Evolutionary conservation across 768 basidiomycete genomes (phyloP), one percentile per base, ranked within the genome.

Genomic region (Lactarius trivialis): DNA sequence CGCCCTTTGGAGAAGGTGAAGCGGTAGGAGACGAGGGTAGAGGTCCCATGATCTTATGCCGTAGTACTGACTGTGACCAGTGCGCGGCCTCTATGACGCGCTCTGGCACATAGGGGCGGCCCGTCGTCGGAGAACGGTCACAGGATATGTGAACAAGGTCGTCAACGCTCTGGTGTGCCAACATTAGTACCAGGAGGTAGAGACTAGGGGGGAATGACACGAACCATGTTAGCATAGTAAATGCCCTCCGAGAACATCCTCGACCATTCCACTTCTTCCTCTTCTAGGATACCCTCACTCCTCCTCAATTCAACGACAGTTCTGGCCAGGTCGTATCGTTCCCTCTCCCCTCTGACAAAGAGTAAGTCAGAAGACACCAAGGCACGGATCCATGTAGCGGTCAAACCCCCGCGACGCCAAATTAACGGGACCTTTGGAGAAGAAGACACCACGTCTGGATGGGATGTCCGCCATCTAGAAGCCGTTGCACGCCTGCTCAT

Each of bases 161-260:
- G 28, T 94, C 92, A 70, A 89, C 83, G 14, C 81, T 75, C 93
- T 94, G 69, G 6, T 64, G 39, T 45, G 55, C 60, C 49, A 64
- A 41, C 30, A 60, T 70, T 51, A 66, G 45, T 33, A 41, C 26
- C 32, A 37, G 14, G 43, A 45, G 21, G 21, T 48, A 12, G 24
- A 41, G 68, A 6, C 70, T 51, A 17, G 37, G 21, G n/a, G 32
- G 39, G 33, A 41, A 56, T 37, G 7, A 36, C 32, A 73, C 79
- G 53, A 63, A 91, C 92, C 89, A 96, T 89, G 70, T 94, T 91
- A 5, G 81, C 76, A 71, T 95, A 96, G 72, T 93, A 88, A 7
- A 96, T 91, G 11, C 89, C 89, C 28, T 82, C 75, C 45, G 79
- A 74, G 70, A 98, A 96, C 70, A 95, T 78, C 51, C 73, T 78